Evolutionary conservation across 2,329 filamentous ascomycete genomes (phyloP), one percentile per base, ranked within the genome.

Genomic region (Alternaria brassicae): DNA sequence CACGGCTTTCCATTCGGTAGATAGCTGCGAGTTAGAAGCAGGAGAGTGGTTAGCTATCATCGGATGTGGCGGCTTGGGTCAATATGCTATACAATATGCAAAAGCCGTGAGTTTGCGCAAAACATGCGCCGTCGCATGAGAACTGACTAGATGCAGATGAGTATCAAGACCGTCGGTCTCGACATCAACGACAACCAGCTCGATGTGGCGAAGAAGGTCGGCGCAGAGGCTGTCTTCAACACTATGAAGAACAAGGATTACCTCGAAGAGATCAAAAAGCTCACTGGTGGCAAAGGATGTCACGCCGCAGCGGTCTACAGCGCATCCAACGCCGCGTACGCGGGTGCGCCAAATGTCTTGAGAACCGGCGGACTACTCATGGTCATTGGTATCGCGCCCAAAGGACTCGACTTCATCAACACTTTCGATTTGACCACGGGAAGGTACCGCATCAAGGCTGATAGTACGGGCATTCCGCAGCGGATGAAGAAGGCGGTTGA

Each of bases 41-140:
- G 77, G 73, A 1, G 64, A 78, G 42, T 79, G 75, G 72, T 72
- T 83, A 28, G 82, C 72, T n/a, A 75, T 82, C 25, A 73, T 82
- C 39, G 80, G 80, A 9, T 78, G 76, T 56, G 81, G 81, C 17
- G 81, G 81, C 10, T 72, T 83, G 15, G 81, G 81, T 7, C 81
- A 83, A 63, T 77, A 82, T 53, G 81, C 80, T 4, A 75, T 80
- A 8, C 80, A 83, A 60, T 83, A 81, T 63, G 80, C 80, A 15
- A 81, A 81, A 62, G 81, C 81, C 23, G 69, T 72, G 53, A 21
- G 23, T 25, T 17, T 7, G 9, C 5, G 3, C 9, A 48, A 2
- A 3, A 48, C 13, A 19, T 25, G 19, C 6, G 4, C 19, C 15
- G 3, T 2, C 13, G 6, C 19, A 32, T 15, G 19, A 1, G 1